These are phyloP conservation scores for Coemansia sp. DNA, from an alignment of 192 early-diverging fungal species.

Conservation along the genomic window DNA sequence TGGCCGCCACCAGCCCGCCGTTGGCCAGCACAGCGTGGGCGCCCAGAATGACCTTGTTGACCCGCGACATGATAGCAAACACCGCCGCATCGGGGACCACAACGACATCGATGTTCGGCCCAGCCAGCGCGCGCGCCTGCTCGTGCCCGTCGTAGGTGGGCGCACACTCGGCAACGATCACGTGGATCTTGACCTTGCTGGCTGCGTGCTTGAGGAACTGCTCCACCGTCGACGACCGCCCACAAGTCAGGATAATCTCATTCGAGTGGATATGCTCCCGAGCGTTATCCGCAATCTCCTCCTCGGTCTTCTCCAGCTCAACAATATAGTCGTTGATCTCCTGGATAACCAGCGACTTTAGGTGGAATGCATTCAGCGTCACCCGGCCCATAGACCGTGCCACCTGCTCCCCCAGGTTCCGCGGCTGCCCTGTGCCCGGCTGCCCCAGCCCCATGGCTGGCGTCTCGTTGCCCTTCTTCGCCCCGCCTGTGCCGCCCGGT, in stretches of 20 bases:
- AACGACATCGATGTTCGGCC: constrained; percentile 83
- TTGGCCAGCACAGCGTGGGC: constrained; percentile 91
- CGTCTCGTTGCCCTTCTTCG: constrained; percentile 31
- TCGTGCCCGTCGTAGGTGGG: constrained; percentile 87
- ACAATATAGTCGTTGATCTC: constrained; percentile 85
- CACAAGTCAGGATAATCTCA: constrained; percentile 94
- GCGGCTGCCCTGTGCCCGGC: constrained; percentile 3
- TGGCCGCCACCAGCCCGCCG: constrained; percentile 83
- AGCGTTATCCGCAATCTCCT: constrained; percentile 79
- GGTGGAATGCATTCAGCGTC: constrained; percentile 40
- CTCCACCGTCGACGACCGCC: constrained; percentile 81
- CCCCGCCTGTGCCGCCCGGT: neutral
- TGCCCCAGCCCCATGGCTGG: constrained; percentile 39
- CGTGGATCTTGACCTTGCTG: constrained; percentile 82
- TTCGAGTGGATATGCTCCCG: constrained; percentile 92
- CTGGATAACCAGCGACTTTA: constrained; percentile 77
- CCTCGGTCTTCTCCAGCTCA: constrained; percentile 76
- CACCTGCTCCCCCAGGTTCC: constrained; percentile 63
- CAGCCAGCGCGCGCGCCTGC: constrained; percentile 71
- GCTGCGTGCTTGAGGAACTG: constrained; percentile 84
- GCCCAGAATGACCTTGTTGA: constrained; percentile 95
- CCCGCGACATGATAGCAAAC: constrained; percentile 96
- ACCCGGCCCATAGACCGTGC: constrained; percentile 31
- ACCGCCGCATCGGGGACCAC: constrained; percentile 90
- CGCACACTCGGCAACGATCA: constrained; percentile 92